Base-by-base conservation (phyloP, 768 basidiomycete genomes). In the Lepiota brunneoincarnata region DNA sequence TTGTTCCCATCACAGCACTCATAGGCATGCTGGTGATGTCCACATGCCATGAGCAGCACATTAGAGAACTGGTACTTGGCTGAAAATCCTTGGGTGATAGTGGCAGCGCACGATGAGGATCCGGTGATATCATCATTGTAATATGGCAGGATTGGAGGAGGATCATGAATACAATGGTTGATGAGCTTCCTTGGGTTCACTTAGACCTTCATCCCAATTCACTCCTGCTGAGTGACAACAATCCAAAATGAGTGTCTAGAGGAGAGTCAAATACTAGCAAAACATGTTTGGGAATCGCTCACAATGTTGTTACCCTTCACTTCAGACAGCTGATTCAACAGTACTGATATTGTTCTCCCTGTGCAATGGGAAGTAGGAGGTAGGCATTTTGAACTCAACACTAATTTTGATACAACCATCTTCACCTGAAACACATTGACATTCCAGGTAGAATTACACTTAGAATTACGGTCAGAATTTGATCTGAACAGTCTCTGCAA, bases 211-310 rank as follows among this genome's bases (percentile, higher is more conserved):
- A 26, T 45, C 24, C 11, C 75, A 67, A 10, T 64, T 69, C 6
- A 72, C 63, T 0, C 74, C 72, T 1, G 64, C 73, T 4, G 78
- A 74, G 58, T 69, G 64, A 57, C 78, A 79, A 44, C 78, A 78
- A 49, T 78, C 78, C 5, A 79, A 63, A 39, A 79, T 74, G 12
- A 79, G 60, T 10, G 72, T 76, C 78, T 79, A 49, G 15, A 41
- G 10, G 20, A 28, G 39, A 9, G 53, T 54, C 26, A 26, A 43
- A 7, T 9, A n/a, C 11, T 18, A 15, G 14, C 7, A 12, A 34
- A n/a, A 26, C 4, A 17, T 36, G 17, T 37, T 37, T 34, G 23
- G 4, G 24, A 28, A 38, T 4, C 1, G 44, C 76, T 34, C 37
- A 75, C 77, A 17, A 78, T 75, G 51, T 78, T 78, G 58, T 74